Base-by-base conservation (phyloP, 139 green algal species). In the Chlamydomonas urium region DNA sequence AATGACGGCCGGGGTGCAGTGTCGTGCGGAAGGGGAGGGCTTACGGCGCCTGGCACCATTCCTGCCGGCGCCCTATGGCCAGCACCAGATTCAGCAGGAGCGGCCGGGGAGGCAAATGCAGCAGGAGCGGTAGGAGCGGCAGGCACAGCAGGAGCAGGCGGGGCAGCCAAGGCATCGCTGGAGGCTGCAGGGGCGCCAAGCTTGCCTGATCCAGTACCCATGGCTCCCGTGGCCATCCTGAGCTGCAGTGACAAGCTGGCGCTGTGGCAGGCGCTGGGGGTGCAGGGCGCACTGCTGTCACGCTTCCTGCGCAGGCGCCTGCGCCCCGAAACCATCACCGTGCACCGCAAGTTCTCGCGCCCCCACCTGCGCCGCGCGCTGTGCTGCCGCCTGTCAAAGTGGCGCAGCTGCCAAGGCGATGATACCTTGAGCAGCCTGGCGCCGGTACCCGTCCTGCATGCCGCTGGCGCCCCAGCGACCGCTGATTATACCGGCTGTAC, bases 201-300 rank as follows among this genome's bases (percentile, higher is more conserved):
- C 34, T 35, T 24, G 35, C 63, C 63, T 56, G 37, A 35, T 4
- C 63, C 63, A 23, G 63, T 14, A 8, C 4, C 17, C 31, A 10
- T 47, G 31, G 63, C 8, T 8, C 5, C 37, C 4, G 63, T 31
- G 5, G 37, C 57, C 37, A 56, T 71, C 6, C 63, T 71, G 37
- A 59, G 37, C 24, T 71, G 63, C 63, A 71, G 63, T 29, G 63
- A 71, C 63, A 71, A 71, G 63, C 8, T 71, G 34, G 63, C 63
- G 17, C 38, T 71, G 37, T 71, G 63, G 63, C 6, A 38, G 6
- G 36, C 63, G n/a, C 26, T 71, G 34, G 63, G 63, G 8, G 10
- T 71, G 37, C 63, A 71, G 63, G 63, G 63, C 32, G 37, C 63
- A 10, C 63, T 71, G 37, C 63, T 71, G 6, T 71, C 63, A 5